Conservation (phyloP, 345 rosid genomes). For the Populus tremula region DNA sequence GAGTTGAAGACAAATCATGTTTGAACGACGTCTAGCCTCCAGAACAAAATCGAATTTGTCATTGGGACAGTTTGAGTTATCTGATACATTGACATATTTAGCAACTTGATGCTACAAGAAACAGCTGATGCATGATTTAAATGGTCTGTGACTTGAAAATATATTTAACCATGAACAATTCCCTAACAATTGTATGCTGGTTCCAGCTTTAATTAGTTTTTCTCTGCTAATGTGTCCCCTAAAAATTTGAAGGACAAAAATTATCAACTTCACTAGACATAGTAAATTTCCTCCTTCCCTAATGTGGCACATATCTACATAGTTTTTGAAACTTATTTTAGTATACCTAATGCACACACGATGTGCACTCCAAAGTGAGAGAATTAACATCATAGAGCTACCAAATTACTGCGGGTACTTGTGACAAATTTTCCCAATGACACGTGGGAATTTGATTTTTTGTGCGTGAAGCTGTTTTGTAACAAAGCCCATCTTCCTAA, state of each 20-base stretch:
- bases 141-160: slow-evolving; percentile 4
- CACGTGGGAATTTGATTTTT: too few species aligned
- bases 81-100: slow-evolving; percentile 54
- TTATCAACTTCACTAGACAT: too few species aligned
- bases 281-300: too few species aligned
- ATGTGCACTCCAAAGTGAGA: too few species aligned
- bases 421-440: too few species aligned
- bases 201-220: background rate
- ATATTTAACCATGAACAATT: background rate
- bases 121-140: background rate
- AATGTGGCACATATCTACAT: too few species aligned
- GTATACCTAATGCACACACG: too few species aligned
- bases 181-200: background rate
- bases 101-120: slow-evolving; percentile 34
- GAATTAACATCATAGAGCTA: too few species aligned
- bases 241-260: background rate
- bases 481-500: too few species aligned
- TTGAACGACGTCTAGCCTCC: slow-evolving; percentile 90
- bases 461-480: too few species aligned
- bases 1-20: slow-evolving; percentile 72
- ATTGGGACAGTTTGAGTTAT: slow-evolving; percentile 61
- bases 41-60: slow-evolving; percentile 61
- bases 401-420: too few species aligned
- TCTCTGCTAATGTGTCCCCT: background rate
- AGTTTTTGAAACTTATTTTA: too few species aligned